Evolutionary conservation across 306 rosid species (phyloP), one percentile per base, ranked within the genome.

Genomic region (Acacia acuminata): DNA sequence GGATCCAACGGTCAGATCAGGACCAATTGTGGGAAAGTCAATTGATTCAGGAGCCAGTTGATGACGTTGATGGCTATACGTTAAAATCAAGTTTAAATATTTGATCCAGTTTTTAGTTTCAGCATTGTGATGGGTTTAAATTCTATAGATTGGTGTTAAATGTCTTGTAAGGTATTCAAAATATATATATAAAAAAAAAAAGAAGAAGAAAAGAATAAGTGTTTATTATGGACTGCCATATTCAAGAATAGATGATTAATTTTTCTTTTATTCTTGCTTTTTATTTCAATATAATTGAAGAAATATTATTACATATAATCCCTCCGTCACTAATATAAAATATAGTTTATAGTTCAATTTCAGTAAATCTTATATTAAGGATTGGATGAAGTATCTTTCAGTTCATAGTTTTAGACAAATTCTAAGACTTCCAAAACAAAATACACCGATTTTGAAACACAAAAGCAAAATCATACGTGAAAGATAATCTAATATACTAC

Each of bases 1-100:
- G 96, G 94, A 24, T 81, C 91, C 25, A 71, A 73, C 55, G 94
- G 96, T 73, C 89, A 90, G 79, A 83, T 92, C 45, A 84, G 92
- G 64, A 85, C 85, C 64, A 80, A 84, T 2, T 92, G 94, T 70
- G 74, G 83, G 74, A 92, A 71, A 32, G 69, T 74, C 79, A 92
- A 90, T 76, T 92, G 22, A 85, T 78, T 90, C 51, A 47, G 51
- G 22, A 86, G 32, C 50, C 48, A 10, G 2, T 44, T 44, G 48
- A 8, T 56, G 42, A 38, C 42, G 27, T 20, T 56, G 0, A 56
- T 56, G 27, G 63, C 63, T 44, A 44, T 56, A 8, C 3, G 27
- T n/a, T 56, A 3, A 20, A 20, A 56, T 56, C 47, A 20, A 55
- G 58, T 19, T 19, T 16, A 19, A 53, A 50, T 50, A 4, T 53